A percentile compares a stretch with the other conserved stretches of the same genome.
Conservation (phyloP, 192 early-diverging fungal genomes). For the Umbelopsis sp. region DNA sequence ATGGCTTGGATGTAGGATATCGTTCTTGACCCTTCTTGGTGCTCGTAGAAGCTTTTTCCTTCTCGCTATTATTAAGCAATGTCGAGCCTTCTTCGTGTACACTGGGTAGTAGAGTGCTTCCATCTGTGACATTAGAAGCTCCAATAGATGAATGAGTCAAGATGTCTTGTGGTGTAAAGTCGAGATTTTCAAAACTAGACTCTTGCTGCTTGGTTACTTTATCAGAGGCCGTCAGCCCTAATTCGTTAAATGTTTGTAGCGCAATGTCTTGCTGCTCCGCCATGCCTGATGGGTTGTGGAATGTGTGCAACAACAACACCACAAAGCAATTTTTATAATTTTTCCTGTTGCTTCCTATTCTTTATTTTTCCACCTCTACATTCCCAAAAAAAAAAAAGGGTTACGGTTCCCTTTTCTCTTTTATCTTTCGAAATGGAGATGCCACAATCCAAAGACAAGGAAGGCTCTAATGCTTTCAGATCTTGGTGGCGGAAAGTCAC, state of each 20-base stretch:
- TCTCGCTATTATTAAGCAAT: neutral
- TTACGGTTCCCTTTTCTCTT: neutral
- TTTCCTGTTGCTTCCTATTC: neutral
- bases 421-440: conserved; percentile 4
- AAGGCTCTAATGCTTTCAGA: conserved; percentile 7
- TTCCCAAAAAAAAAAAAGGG: neutral
- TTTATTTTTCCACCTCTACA: neutral
- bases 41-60: neutral
- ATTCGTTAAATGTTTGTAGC: conserved; percentile 8
- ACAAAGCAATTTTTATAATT: conserved; percentile 4
- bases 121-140: conserved; percentile 14
- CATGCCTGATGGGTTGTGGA: neutral
- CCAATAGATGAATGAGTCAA: neutral
- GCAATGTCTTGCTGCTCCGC: conserved; percentile 20
- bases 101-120: conserved; percentile 8
- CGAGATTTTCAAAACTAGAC: conserved; percentile 12
- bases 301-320: conserved; percentile 2
- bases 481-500: conserved; percentile 14
- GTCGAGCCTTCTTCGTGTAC: conserved; percentile 10
- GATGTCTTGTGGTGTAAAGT: conserved; percentile 1
- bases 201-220: neutral
- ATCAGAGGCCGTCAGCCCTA: conserved; percentile 1
- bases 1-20: conserved; percentile 1
- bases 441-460: neutral
- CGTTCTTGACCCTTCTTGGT: neutral